phyloP scores from a whole-genome alignment of 345 rosid genomes.

The Acer saccharum region DNA sequence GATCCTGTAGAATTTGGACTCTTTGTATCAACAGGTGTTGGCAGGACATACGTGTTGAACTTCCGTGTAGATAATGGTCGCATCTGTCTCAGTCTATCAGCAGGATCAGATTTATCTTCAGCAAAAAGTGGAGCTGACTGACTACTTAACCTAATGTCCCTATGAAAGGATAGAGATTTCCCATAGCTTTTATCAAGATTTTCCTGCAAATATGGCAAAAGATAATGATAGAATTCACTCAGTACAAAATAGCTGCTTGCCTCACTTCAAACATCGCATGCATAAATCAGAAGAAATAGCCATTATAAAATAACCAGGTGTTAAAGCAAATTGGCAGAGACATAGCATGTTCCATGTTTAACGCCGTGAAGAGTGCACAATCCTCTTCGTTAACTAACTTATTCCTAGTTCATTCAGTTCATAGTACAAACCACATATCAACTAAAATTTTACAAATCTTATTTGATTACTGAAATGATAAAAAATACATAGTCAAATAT shows the following conservation, averaged over 20 bases:
- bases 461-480: slow-evolving; percentile 6
- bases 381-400: slow-evolving; percentile 8
- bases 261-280: slow-evolving; percentile 8
- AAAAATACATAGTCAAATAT: not conserved
- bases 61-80: slow-evolving; percentile 57
- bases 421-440: not conserved
- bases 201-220: slow-evolving; percentile 54
- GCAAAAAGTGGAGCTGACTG: slow-evolving; percentile 83
- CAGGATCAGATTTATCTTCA: slow-evolving; percentile 49
- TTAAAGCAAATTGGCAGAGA: not conserved
- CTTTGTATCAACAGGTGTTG: slow-evolving; percentile 75
- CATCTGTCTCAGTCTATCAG: slow-evolving; percentile 53
- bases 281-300: not conserved
- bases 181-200: slow-evolving; percentile 33
- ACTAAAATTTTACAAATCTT: slow-evolving; percentile 10
- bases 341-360: not conserved
- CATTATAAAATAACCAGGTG: slow-evolving; percentile 18
- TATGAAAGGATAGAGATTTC: slow-evolving; percentile 42
- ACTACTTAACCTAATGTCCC: slow-evolving; percentile 45
- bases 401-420: not conserved
- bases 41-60: slow-evolving; percentile 79
- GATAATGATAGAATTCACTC: slow-evolving; percentile 9
- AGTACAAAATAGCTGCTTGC: slow-evolving; percentile 1
- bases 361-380: not conserved
- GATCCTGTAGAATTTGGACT: slow-evolving; percentile 41